These are phyloP conservation scores for Vicia villosa DNA, from an alignment of 306 rosid species.

Conservation along the genomic window DNA sequence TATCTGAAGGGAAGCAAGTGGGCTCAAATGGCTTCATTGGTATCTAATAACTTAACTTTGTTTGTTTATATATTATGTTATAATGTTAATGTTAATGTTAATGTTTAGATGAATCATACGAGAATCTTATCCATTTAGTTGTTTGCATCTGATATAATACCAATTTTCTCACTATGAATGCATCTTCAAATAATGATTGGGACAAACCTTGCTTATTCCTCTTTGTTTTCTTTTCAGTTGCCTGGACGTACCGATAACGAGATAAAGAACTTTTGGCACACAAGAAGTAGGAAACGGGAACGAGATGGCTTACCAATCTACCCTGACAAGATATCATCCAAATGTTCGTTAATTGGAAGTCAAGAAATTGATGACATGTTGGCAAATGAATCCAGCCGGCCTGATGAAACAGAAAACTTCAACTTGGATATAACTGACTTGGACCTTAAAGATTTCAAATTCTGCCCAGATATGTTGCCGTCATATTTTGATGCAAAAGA, in stretches of 20 bases:
- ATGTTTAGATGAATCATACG: constrained; percentile 32
- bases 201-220: neutral
- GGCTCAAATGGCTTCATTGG: constrained; percentile 84
- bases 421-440: constrained; percentile 49
- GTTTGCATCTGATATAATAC: neutral
- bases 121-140: neutral
- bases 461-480: constrained; percentile 34
- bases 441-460: constrained; percentile 45
- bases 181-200: too few relatives aligned
- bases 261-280: constrained; percentile 89
- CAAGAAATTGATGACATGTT: constrained; percentile 43
- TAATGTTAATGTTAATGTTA: too few relatives aligned
- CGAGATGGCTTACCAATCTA: constrained; percentile 74
- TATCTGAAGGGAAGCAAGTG: constrained; percentile 81
- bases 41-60: constrained; percentile 28
- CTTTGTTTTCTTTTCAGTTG: constrained; percentile 52
- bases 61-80: neutral
- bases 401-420: constrained; percentile 42
- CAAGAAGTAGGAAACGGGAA: constrained; percentile 67
- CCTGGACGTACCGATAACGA: constrained; percentile 92
- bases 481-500: constrained; percentile 42
- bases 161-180: too few relatives aligned
- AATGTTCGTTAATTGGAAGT: constrained; percentile 42
- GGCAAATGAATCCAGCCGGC: constrained; percentile 40
- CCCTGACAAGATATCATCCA: constrained; percentile 54